Conservation (phyloP, 2,329 filamentous ascomycete genomes). For the Diaporthe sp. region DNA sequence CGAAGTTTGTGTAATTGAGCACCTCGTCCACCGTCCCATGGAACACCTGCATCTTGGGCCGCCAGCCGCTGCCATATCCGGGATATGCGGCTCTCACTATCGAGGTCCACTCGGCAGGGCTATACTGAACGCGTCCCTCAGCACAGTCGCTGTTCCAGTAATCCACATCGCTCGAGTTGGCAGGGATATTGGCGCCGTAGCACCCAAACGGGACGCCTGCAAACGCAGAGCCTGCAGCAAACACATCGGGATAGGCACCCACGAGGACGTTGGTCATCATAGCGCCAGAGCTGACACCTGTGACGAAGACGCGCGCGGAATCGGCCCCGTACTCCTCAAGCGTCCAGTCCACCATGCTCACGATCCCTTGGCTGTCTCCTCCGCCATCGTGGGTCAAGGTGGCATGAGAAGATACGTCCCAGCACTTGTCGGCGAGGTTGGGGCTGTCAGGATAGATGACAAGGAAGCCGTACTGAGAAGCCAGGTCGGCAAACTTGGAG, state of each 20-base stretch:
- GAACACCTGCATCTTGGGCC: slow-evolving; percentile 70
- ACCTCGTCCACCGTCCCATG: slow-evolving; percentile 67
- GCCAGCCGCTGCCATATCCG: slow-evolving; percentile 59
- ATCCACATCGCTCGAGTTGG: slow-evolving; percentile 47
- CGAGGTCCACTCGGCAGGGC: slow-evolving; percentile 51
- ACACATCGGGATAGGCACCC: slow-evolving; percentile 66
- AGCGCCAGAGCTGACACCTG: slow-evolving; percentile 64
- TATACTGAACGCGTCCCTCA: slow-evolving; percentile 58
- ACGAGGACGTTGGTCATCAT: slow-evolving; percentile 70
- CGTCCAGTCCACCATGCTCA: slow-evolving; percentile 67
- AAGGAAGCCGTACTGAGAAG: slow-evolving; percentile 68
- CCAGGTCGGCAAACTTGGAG: slow-evolving; percentile 66
- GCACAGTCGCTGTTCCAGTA: slow-evolving; percentile 68
- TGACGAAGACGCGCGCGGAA: slow-evolving; percentile 62
- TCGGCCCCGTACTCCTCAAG: slow-evolving; percentile 61
- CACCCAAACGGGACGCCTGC: slow-evolving; percentile 61
- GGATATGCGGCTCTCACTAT: slow-evolving; percentile 60
- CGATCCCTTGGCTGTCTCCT: slow-evolving; percentile 65
- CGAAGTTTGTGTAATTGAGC: slow-evolving; percentile 65
- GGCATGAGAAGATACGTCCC: slow-evolving; percentile 68
- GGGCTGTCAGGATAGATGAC: slow-evolving; percentile 57
- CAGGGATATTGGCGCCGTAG: slow-evolving; percentile 54
- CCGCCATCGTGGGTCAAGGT: slow-evolving; percentile 64
- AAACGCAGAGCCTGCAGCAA: slow-evolving; percentile 63
- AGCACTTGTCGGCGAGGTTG: slow-evolving; percentile 62